These are phyloP conservation scores for Rhizopogon salebrosus DNA, from an alignment of 768 basidiomycete species.

Conservation along the genomic window DNA sequence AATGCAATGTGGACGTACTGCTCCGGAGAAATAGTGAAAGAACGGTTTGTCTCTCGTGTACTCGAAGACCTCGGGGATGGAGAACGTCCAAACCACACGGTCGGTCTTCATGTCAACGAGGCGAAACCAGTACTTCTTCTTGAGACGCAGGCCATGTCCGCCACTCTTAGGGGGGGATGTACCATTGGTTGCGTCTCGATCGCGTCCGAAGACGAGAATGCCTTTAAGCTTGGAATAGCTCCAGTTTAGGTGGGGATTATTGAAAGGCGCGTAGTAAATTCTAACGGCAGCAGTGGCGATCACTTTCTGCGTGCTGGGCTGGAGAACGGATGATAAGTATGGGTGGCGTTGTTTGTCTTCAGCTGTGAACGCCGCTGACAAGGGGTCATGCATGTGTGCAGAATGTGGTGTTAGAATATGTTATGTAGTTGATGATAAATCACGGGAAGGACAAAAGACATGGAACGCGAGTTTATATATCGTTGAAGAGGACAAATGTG, in stretches of 20 bases:
- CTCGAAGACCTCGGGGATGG: conserved; percentile 51
- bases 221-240: conserved; percentile 56
- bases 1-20: conserved; percentile 46
- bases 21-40: conserved; percentile 85
- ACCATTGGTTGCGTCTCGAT: conserved; percentile 21
- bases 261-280: conserved; percentile 58
- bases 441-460: conserved; percentile 5
- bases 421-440: conserved; percentile 12
- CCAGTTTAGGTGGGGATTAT: conserved; percentile 46
- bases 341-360: conserved; percentile 34
- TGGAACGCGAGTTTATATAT: conserved; percentile 26
- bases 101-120: conserved; percentile 53
- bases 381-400: conserved; percentile 25
- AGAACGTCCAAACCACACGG: conserved; percentile 66
- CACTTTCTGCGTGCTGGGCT: conserved; percentile 37
- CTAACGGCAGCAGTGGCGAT: conserved; percentile 52
- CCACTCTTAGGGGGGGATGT: conserved; percentile 15
- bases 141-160: conserved; percentile 21
- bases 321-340: conserved; percentile 35
- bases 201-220: conserved; percentile 48
- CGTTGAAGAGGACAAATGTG: conserved; percentile 20
- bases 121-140: conserved; percentile 55
- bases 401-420: conserved; percentile 11
- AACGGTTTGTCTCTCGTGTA: conserved; percentile 86
- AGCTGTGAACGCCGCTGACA: conserved; percentile 29